phyloP scores from a whole-genome alignment of 192 early-diverging fungal species.

The Rhizoclosmatium globosum region DNA sequence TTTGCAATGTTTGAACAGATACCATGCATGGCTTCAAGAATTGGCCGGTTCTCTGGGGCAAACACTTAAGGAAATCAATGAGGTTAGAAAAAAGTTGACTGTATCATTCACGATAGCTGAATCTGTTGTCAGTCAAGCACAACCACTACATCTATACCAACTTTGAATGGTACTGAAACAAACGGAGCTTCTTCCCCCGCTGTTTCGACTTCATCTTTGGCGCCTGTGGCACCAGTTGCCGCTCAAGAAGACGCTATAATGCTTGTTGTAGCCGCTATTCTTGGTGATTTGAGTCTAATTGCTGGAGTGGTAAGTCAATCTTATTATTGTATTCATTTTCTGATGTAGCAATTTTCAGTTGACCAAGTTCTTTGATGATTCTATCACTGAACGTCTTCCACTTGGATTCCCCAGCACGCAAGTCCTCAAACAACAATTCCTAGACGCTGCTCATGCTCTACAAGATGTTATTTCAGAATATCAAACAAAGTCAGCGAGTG shows the following conservation, averaged over 20 bases:
- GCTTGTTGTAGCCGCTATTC: constrained; percentile 42
- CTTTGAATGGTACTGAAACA: not conserved
- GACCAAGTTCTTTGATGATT: constrained; percentile 5
- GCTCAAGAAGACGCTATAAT: constrained; percentile 47
- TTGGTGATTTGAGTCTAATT: constrained; percentile 39
- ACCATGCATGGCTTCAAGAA: not conserved
- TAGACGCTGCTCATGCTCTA: not conserved
- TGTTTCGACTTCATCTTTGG: not conserved
- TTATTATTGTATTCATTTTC: not conserved
- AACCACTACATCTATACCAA: not conserved
- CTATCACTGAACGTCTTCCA: constrained; percentile 1
- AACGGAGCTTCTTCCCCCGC: constrained; percentile 14
- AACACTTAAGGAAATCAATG: constrained; percentile 8
- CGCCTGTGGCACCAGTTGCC: constrained; percentile 25
- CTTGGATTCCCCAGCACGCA: not conserved
- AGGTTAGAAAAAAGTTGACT: constrained; percentile 6
- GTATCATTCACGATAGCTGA: not conserved
- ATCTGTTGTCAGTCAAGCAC: not conserved
- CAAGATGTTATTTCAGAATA: constrained; percentile 8
- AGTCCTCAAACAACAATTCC: constrained; percentile 21
- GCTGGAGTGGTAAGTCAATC: not conserved
- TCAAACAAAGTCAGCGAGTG: not conserved
- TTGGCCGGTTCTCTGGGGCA: not conserved
- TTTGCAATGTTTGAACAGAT: constrained; percentile 34
- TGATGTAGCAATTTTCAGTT: not conserved